A percentile compares a stretch with the other conserved stretches of the same genome.
phyloP scores from a whole-genome alignment of 441 rosid species.

The Bruguiera hainesii region DNA sequence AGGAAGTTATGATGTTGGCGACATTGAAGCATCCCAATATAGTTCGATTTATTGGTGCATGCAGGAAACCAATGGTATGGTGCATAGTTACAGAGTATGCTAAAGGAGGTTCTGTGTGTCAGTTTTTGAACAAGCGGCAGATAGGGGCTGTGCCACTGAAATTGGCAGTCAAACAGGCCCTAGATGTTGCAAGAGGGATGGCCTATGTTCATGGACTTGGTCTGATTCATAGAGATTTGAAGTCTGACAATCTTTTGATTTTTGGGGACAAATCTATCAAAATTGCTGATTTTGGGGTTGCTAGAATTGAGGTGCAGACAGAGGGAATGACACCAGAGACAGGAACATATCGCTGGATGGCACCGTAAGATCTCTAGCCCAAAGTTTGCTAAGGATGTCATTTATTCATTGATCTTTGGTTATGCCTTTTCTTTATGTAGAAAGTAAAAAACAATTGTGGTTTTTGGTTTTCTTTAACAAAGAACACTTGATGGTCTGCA shows the following conservation, averaged over 20 bases:
- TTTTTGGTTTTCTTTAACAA: too few species aligned
- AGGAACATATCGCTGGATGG: slow-evolving; percentile 88
- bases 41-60: slow-evolving; percentile 65
- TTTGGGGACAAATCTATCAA: slow-evolving; percentile 68
- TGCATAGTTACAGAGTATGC: slow-evolving; percentile 82
- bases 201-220: slow-evolving; percentile 69
- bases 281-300: slow-evolving; percentile 82
- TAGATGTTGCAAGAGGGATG: slow-evolving; percentile 82
- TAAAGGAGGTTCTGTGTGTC: slow-evolving; percentile 70
- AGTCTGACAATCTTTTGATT: slow-evolving; percentile 73
- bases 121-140: slow-evolving; percentile 58
- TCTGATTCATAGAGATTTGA: slow-evolving; percentile 77
- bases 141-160: slow-evolving; percentile 61
- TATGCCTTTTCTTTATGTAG: too few species aligned
- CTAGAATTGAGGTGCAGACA: slow-evolving; percentile 79
- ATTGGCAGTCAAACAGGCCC: slow-evolving; percentile 71
- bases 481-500: too few species aligned
- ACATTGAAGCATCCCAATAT: slow-evolving; percentile 65
- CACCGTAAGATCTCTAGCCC: slow-evolving; percentile 55
- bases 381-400: too few species aligned
- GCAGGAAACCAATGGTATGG: slow-evolving; percentile 66
- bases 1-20: slow-evolving; percentile 72
- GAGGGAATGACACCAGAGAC: slow-evolving; percentile 93
- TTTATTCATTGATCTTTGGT: too few species aligned
- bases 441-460: too few species aligned